These are phyloP conservation scores for Luffa aegyptiaca DNA, from an alignment of 306 rosid genomes.

Conservation along the genomic window DNA sequence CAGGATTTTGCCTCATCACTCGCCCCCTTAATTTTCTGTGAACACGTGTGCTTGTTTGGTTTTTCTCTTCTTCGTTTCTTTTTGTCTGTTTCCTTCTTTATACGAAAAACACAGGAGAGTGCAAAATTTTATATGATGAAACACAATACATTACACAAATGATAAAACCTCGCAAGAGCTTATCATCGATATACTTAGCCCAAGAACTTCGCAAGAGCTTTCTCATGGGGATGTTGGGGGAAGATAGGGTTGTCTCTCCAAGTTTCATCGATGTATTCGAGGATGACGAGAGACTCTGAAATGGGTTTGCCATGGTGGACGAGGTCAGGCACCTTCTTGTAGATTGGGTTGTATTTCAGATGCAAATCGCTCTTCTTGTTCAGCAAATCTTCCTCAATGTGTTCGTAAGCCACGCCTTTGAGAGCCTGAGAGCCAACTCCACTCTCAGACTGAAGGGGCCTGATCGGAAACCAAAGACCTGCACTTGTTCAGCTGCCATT, in stretches of 20 bases:
- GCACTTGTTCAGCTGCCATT: neutral
- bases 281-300: conserved; percentile 29
- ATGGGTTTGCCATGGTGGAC: conserved; percentile 40
- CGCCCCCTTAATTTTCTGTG: no score
- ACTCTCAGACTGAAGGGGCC: conserved; percentile 37
- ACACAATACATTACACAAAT: no score
- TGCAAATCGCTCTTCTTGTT: conserved; percentile 31
- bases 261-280: conserved; percentile 11
- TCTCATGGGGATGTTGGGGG: conserved; percentile 30
- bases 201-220: conserved; percentile 58
- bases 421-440: conserved; percentile 38
- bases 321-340: conserved; percentile 39
- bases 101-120: no score
- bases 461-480: neutral
- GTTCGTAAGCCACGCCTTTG: conserved; percentile 41
- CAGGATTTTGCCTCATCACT: no score
- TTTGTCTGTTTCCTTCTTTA: no score
- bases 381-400: conserved; percentile 18
- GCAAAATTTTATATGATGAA: no score
- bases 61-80: no score
- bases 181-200: conserved; percentile 9
- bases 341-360: conserved; percentile 43
- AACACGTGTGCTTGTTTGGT: no score
- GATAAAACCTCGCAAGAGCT: no score
- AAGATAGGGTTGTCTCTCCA: conserved; percentile 19